phyloP scores from a whole-genome alignment of 2,329 filamentous ascomycete genomes.

The Tothia fuscella region DNA sequence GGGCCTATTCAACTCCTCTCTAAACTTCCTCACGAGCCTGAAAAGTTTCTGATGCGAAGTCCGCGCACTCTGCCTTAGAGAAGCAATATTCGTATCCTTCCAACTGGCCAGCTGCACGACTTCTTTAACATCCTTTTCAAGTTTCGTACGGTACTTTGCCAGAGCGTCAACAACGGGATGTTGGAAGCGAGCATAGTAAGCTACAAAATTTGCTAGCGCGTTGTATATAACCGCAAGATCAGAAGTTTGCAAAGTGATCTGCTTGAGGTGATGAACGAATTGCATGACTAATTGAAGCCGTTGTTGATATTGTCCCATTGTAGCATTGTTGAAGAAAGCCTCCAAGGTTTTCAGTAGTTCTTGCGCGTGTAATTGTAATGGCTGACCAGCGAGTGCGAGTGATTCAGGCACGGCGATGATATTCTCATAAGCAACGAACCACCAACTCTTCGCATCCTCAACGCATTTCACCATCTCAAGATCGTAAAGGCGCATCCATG shows the following conservation, averaged over 20 bases:
- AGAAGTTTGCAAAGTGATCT: slow-evolving; percentile 44
- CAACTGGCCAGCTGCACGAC: slow-evolving; percentile 89
- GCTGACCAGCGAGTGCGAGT: slow-evolving; percentile 46
- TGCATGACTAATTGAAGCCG: slow-evolving; percentile 57
- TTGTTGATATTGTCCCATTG: slow-evolving; percentile 66
- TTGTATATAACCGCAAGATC: slow-evolving; percentile 43
- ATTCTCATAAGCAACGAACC: slow-evolving; percentile 90
- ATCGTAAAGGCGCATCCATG: slow-evolving; percentile 82
- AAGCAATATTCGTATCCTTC: slow-evolving; percentile 94
- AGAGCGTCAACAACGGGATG: slow-evolving; percentile 53
- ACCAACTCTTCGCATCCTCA: slow-evolving; percentile 78
- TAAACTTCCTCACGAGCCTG: slow-evolving; percentile 82
- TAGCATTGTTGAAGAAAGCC: slow-evolving; percentile 65
- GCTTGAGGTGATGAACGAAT: slow-evolving; percentile 50
- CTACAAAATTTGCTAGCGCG: slow-evolving; percentile 64
- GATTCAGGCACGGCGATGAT: slow-evolving; percentile 65
- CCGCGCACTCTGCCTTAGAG: slow-evolving; percentile 76
- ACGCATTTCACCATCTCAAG: slow-evolving; percentile 66
- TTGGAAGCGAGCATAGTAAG: slow-evolving; percentile 62
- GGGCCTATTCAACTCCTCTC: slow-evolving; percentile 63
- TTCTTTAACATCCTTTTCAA: slow-evolving; percentile 91
- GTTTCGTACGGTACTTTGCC: slow-evolving; percentile 50
- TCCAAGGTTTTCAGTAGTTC: slow-evolving; percentile 66
- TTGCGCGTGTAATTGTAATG: slow-evolving; percentile 51
- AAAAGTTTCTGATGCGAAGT: slow-evolving; percentile 88